Conservation (phyloP, 768 basidiomycete species). For the Serendipita sp. region DNA sequence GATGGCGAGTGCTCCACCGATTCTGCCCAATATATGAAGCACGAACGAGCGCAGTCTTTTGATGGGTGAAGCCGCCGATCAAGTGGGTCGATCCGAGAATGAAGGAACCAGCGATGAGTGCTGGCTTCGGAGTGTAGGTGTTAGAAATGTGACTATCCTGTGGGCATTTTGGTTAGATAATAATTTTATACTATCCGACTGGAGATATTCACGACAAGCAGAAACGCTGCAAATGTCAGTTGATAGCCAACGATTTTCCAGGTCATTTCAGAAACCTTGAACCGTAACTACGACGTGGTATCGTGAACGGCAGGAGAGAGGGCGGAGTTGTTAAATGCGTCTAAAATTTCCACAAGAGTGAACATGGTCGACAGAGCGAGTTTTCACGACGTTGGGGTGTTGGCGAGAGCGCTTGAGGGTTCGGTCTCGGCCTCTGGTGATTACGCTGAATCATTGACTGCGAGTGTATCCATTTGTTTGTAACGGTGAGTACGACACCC, state of each 20-base stretch:
- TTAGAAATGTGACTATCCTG: constrained; percentile 27
- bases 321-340: constrained; percentile 28
- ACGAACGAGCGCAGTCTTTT: constrained; percentile 20
- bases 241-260: constrained; percentile 31
- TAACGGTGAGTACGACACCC: neutral
- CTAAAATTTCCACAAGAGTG: constrained; percentile 29
- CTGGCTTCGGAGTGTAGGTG: constrained; percentile 26
- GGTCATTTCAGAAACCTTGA: constrained; percentile 17
- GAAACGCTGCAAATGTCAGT: constrained; percentile 28
- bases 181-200: no score
- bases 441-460: neutral
- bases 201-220: constrained; percentile 20
- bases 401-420: neutral
- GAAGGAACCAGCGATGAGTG: constrained; percentile 23
- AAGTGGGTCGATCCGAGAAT: constrained; percentile 19
- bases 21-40: constrained; percentile 20
- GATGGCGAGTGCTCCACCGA: constrained; percentile 33
- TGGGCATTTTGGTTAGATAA: neutral
- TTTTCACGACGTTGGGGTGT: constrained; percentile 17
- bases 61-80: constrained; percentile 18
- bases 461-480: neutral
- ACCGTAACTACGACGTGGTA: constrained; percentile 8
- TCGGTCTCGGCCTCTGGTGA: neutral
- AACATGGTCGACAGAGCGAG: constrained; percentile 19
- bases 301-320: constrained; percentile 25